These are phyloP conservation scores for Schizonepeta tenuifolia DNA, from an alignment of 257 asterid genomes.

Conservation along the genomic window DNA sequence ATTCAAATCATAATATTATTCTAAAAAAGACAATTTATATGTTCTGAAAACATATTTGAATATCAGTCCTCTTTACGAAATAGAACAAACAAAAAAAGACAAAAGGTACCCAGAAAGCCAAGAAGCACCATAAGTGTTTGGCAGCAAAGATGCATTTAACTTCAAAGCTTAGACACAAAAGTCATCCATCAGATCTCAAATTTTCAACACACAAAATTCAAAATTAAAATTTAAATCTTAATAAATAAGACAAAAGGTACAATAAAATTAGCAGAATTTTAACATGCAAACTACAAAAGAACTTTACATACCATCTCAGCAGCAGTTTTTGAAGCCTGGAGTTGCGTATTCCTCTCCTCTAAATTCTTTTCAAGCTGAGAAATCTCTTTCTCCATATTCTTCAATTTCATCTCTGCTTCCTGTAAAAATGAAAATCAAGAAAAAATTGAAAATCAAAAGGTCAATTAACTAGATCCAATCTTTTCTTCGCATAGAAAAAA, in stretches of 20 bases:
- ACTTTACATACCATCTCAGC: constrained; percentile 57
- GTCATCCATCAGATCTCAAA: constrained; percentile 4
- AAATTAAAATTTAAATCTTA: constrained; percentile 1
- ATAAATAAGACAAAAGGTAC: background rate
- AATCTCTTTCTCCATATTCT: constrained; percentile 67
- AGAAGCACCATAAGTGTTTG: constrained; percentile 44
- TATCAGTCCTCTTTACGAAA: constrained; percentile 36
- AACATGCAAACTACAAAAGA: constrained; percentile 20
- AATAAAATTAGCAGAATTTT: background rate
- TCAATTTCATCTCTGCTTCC: constrained; percentile 82
- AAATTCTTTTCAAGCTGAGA: constrained; percentile 62
- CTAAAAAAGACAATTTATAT: constrained; percentile 45
- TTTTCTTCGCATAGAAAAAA: background rate
- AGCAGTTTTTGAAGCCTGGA: constrained; percentile 62
- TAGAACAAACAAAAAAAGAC: constrained; percentile 64
- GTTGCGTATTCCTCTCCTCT: constrained; percentile 65
- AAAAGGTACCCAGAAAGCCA: constrained; percentile 44
- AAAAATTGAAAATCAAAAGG: background rate
- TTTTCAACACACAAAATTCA: background rate
- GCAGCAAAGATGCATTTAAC: constrained; percentile 34
- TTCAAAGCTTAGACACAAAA: constrained; percentile 22
- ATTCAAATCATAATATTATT: constrained; percentile 41
- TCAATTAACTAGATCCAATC: constrained; percentile 31
- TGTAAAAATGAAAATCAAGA: constrained; percentile 31
- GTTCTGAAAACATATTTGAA: constrained; percentile 33